phyloP scores from a whole-genome alignment of 495 filamentous ascomycete genomes.

The Durotheca rogersii region DNA sequence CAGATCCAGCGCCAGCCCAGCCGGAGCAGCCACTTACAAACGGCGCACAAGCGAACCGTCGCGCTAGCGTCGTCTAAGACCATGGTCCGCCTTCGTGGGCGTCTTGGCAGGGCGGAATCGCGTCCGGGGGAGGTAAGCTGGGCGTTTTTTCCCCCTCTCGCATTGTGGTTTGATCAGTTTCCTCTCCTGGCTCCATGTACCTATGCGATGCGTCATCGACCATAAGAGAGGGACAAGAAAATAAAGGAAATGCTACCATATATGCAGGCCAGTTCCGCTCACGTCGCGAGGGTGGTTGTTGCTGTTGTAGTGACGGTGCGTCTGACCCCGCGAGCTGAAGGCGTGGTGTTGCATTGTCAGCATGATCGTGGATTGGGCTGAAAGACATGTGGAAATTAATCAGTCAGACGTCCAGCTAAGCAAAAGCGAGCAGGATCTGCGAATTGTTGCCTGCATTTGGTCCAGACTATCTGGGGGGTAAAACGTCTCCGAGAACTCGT shows the following conservation, averaged over 20 bases:
- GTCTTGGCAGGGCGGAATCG: constrained; percentile 26
- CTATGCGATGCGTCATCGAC: too few species aligned
- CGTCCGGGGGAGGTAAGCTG: neutral
- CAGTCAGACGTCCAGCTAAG: too few species aligned
- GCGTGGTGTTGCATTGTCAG: neutral
- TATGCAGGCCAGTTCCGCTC: too few species aligned
- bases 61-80: constrained; percentile 6
- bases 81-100: neutral
- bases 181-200: too few species aligned
- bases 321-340: constrained; percentile 1
- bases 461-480: too few species aligned
- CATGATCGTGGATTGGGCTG: neutral
- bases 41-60: constrained; percentile 9
- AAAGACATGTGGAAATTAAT: neutral
- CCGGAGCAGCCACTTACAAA: constrained; percentile 16
- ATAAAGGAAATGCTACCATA: too few species aligned
- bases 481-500: too few species aligned
- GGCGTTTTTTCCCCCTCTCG: constrained; percentile 12
- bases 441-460: too few species aligned
- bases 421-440: too few species aligned
- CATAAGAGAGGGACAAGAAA: too few species aligned
- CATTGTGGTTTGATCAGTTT: constrained; percentile 1
- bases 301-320: neutral
- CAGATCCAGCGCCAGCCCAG: constrained; percentile 11
- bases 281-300: too few species aligned